Base-by-base conservation (phyloP, 176 grass and related monocot species). In the Zizania latifolia region DNA sequence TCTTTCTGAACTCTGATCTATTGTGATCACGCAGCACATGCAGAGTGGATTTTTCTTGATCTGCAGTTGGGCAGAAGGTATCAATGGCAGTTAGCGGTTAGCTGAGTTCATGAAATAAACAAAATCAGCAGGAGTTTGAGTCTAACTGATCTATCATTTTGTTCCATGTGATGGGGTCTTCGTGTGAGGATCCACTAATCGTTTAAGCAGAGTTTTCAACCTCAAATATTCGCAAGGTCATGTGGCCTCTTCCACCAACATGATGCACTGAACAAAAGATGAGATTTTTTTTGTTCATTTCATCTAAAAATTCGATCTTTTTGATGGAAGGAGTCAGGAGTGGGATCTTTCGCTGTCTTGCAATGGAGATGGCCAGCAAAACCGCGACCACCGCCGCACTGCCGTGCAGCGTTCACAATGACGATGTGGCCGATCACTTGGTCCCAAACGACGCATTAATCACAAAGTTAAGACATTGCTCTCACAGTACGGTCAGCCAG, bases 21-120 rank as follows among this genome's bases (percentile, higher is more conserved):
- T 3, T 4, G 1, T 13, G 45, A 72, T 66, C 73, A 6, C 4
- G 67, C 14, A 3, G 58, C 79, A 41, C 73, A 72, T 38, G 35
- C 24, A 8, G 16, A 14, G 30, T 39, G 56, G 36, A 32, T 24
- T 19, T 0, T 26, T 69, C 15, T 60, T 30, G 24, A 5, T 16
- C 3, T 43, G 24, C 65, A n/a, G 11, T 33, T 28, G 34, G 26
- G 66, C 67, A 29, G 40, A 17, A 74, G 56, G 53, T 78, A 48
- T 43, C 79, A 72, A 60, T 44, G 68, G 80, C 80, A 29, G 74
- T 82, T 87, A 78, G 67, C 74, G 0, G 73, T 82, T 87, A 72
- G 70, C 31, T 10, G 15, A 32, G 69, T 74, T 69, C 76, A 48
- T 48, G 48, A 53, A 53, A 22, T 53, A 53, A 53, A 53, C 48